Conservation (phyloP, 768 basidiomycete species). For the Mrakia hoshinonis region DNA sequence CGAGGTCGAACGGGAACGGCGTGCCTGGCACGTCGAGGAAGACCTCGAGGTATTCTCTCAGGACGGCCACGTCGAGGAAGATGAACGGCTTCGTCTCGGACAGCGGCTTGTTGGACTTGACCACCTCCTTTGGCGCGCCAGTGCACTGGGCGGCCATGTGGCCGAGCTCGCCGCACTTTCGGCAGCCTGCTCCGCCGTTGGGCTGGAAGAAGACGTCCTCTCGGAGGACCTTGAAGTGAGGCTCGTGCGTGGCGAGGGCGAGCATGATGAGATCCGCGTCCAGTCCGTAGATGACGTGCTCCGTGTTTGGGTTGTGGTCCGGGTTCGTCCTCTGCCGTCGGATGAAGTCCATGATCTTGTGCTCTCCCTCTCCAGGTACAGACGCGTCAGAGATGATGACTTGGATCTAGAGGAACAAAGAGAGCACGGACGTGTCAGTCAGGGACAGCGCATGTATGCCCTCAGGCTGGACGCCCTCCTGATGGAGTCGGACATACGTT, state of each 20-base stretch:
- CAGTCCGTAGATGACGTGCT: constrained; percentile 96
- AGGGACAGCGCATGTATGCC: too few relatives aligned
- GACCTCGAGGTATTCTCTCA: constrained; percentile 95
- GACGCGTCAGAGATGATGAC: constrained; percentile 94
- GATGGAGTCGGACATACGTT: constrained; percentile 60
- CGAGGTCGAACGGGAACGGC: constrained; percentile 81
- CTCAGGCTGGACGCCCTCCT: too few relatives aligned
- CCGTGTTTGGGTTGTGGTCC: constrained; percentile 89
- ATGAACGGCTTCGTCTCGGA: constrained; percentile 88
- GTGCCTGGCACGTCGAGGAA: constrained; percentile 75
- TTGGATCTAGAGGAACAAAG: constrained; percentile 55
- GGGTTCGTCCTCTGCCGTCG: constrained; percentile 76
- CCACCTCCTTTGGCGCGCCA: constrained; percentile 35
- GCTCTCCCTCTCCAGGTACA: constrained; percentile 97
- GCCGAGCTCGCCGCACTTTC: constrained; percentile 87
- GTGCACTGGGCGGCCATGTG: constrained; percentile 95
- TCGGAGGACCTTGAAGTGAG: constrained; percentile 91
- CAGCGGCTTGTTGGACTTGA: constrained; percentile 40
- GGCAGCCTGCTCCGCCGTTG: constrained; percentile 54
- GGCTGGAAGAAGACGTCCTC: constrained; percentile 92
- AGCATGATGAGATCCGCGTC: constrained; percentile 99
- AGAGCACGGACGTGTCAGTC: constrained; percentile 4
- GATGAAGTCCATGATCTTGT: constrained; percentile 99
- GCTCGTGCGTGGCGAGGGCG: constrained; percentile 92
- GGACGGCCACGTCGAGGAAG: constrained; percentile 90